These are phyloP conservation scores for Cucurbita maxima DNA, from an alignment of 306 rosid species.

Conservation along the genomic window DNA sequence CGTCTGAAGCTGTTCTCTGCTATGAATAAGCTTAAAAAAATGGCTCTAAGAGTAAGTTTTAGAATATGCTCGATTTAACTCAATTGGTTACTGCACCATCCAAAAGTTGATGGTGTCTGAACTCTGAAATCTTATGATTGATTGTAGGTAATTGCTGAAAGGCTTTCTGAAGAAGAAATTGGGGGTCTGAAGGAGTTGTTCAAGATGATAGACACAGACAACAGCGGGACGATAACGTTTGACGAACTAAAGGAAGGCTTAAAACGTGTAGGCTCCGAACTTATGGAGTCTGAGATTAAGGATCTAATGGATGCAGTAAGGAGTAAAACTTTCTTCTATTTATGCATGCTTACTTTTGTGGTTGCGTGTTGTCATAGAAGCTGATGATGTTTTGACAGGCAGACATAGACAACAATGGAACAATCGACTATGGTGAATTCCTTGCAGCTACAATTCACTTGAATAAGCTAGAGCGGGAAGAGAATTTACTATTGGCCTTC, in stretches of 20 bases:
- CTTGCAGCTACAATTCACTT: conserved; percentile 40
- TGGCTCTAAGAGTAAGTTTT: conserved; percentile 25
- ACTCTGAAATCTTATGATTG: background rate
- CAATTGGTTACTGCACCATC: background rate
- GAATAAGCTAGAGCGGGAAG: conserved; percentile 38
- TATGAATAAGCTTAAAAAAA: conserved; percentile 37
- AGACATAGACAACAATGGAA: conserved; percentile 34
- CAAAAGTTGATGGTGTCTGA: background rate
- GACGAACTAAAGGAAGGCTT: conserved; percentile 34
- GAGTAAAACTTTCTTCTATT: background rate
- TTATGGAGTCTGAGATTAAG: conserved; percentile 37
- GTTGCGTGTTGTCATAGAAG: background rate
- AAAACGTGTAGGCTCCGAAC: conserved; percentile 30
- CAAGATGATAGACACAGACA: conserved; percentile 38
- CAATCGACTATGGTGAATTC: conserved; percentile 34
- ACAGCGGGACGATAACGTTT: conserved; percentile 31
- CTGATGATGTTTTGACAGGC: conserved; percentile 16
- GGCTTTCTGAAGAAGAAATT: conserved; percentile 36
- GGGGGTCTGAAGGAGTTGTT: conserved; percentile 36
- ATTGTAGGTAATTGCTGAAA: conserved; percentile 28
- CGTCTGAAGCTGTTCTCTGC: conserved; percentile 36
- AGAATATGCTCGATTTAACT: background rate
- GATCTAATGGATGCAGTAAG: conserved; percentile 35
- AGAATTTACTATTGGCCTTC: conserved; percentile 29
- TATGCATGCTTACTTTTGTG: background rate